Base-by-base conservation (phyloP, 2,329 filamentous ascomycete species). In the Fonsecaea monophora region DNA sequence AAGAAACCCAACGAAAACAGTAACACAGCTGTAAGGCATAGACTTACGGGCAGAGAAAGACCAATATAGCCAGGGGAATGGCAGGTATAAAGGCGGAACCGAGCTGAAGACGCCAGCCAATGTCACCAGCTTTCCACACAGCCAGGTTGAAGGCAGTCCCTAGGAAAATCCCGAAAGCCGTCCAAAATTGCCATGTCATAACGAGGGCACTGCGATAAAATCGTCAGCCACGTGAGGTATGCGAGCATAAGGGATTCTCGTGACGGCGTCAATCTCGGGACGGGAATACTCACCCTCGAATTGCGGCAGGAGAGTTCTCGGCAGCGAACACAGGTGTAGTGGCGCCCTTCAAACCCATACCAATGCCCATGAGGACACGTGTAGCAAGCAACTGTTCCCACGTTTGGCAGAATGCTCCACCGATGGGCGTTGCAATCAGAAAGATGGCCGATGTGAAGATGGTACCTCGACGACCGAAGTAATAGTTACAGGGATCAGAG, bases 61-160 rank as follows among this genome's bases (percentile, higher is more conserved):
- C 80, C 50, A 83, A 80, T 4, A 85, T 15, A 9, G 88, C 74
- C 5, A 91, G 79, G 4, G 87, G 87, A 0, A 91, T 76, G 0
- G 88, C 87, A 1, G 88, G 88, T 34, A 90, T 85, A 58, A 90
- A 87, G 2, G 89, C 87, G 1, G 87, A 88, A 10, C 83, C 87
- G 3, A 90, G 77, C 73, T 89, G 87, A 30, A 90, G 77, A 40
- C 89, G 81, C 89, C 89, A 91, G 5, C 85, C 80, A 40, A 88
- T 84, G 3, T 73, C 73, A 18, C 86, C 85, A 0, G 80, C 86
- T 61, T 84, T 78, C 74, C 85, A 89, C 74, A 90, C 88, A 7
- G 85, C 86, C 34, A 90, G 78, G 72, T 89, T 87, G 55, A 83
- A 86, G 6, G 82, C 83, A 74, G 85, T 90, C 15, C 87, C 87